These are phyloP conservation scores for Sarocladium kiliense DNA, from an alignment of 2,329 filamentous ascomycete genomes.

Conservation along the genomic window DNA sequence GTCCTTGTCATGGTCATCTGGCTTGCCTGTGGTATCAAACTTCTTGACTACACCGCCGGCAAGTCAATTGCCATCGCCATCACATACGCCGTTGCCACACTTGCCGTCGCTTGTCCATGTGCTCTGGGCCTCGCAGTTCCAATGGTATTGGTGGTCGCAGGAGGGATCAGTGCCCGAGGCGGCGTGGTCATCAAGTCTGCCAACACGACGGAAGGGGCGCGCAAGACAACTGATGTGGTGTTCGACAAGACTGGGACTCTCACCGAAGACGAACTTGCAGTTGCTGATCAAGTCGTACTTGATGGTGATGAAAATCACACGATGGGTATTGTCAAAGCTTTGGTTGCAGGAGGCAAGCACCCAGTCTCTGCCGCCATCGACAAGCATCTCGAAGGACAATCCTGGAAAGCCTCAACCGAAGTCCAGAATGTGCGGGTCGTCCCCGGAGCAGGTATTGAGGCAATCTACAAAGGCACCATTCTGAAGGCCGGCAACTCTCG, in stretches of 20 bases:
- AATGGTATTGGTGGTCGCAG: conserved; percentile 70
- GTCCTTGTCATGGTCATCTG: conserved; percentile 58
- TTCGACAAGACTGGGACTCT: conserved; percentile 81
- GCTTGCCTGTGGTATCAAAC: conserved; percentile 52
- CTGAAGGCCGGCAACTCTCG: conserved; percentile 40
- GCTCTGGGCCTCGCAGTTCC: conserved; percentile 70
- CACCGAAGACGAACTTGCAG: conserved; percentile 51
- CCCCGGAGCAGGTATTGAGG: conserved; percentile 35
- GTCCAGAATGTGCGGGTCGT: conserved; percentile 26
- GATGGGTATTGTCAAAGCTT: conserved; percentile 14
- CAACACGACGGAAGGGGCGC: conserved; percentile 56
- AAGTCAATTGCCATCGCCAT: conserved; percentile 55
- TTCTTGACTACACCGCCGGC: conserved; percentile 34
- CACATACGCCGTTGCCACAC: conserved; percentile 66
- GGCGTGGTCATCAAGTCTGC: conserved; percentile 68
- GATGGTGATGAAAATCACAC: neutral
- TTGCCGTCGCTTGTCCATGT: conserved; percentile 75
- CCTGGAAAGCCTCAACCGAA: conserved; percentile 20
- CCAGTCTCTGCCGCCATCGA: conserved; percentile 44
- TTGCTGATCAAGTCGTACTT: conserved; percentile 20
- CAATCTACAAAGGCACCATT: conserved; percentile 19
- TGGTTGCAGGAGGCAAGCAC: conserved; percentile 38
- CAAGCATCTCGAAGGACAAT: conserved; percentile 27
- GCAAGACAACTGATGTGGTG: conserved; percentile 60
- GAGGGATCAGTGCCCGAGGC: conserved; percentile 57